Base-by-base conservation (phyloP, 148 eudicot species). In the Nepenthes mirabilis region DNA sequence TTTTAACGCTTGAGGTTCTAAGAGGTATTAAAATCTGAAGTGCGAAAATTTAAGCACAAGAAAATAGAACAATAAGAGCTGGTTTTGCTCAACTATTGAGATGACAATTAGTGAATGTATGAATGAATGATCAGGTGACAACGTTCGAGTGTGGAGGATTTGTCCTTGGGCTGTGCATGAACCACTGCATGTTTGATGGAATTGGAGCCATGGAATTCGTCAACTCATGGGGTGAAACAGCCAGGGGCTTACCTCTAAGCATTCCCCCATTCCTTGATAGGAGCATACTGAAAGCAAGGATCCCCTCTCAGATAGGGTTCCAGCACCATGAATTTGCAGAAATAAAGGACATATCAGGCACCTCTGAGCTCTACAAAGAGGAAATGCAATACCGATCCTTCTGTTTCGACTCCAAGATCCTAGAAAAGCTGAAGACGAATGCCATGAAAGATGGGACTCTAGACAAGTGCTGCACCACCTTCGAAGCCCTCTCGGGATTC, bases 61-160 rank as follows among this genome's bases (percentile, higher is more conserved):
- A 23, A 23, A 23, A 23, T 23, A 0, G 23, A 23, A 23, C 23
- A 23, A 23, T 23, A 23, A 23, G 23, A 23, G 23, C 23, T 23
- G 8, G 45, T 40, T 40, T 40, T 40, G 45, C 45, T 23, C 23
- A 23, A 23, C 8, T 40, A 3, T 40, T 40, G 45, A 3, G 4
- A 40, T 40, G 8, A 40, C 45, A 40, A 40, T 40, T 40, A 40
- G 45, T 40, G 1, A 40, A 40, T 40, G 45, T 8, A 40, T 40
- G 8, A 40, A 40, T 23, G 23, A 23, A 23, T 23, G 23, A 23
- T 40, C 70, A 83, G 88, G 85, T 83, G 45, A 83, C 88, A 14
- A 80, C 59, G 53, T 83, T 83, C 70, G 80, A 68, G 62, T 75
- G 82, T 63, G 88, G 88, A 47, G 84, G 88, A 7, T 73, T 83